These are phyloP conservation scores for Eurotiales sp. DNA, from an alignment of 2,329 filamentous ascomycete species.

Conservation along the genomic window DNA sequence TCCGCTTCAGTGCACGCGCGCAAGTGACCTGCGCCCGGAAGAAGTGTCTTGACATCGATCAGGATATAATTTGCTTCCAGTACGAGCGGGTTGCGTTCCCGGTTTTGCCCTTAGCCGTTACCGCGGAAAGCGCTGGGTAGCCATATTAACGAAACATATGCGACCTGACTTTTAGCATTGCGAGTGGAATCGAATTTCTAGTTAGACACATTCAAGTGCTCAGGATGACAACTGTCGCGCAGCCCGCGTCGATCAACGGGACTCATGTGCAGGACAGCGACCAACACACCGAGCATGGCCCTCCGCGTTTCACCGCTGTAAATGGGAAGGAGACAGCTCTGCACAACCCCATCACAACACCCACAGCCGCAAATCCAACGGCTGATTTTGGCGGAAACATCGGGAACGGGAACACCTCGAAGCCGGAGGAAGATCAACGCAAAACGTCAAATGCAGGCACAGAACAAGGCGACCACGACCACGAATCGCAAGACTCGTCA, in stretches of 20 bases:
- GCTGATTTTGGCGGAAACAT: constrained; percentile 18
- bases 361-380: constrained; percentile 18
- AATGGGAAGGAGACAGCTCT: constrained; percentile 35
- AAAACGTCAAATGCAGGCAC: constrained; percentile 43
- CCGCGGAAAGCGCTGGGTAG: too few relatives aligned
- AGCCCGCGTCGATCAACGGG: constrained; percentile 26
- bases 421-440: constrained; percentile 44
- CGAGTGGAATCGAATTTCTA: too few relatives aligned
- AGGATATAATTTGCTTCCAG: too few relatives aligned
- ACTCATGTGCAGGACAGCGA: constrained; percentile 32
- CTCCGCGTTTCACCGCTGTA: constrained; percentile 45
- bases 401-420: constrained; percentile 19
- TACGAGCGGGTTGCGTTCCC: too few relatives aligned
- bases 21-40: too few relatives aligned
- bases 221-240: constrained; percentile 34
- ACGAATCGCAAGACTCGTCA: constrained; percentile 22
- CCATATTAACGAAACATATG: too few relatives aligned
- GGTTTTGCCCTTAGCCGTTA: too few relatives aligned
- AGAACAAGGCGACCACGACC: constrained; percentile 22
- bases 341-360: constrained; percentile 1
- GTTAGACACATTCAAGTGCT: neutral
- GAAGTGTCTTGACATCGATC: too few relatives aligned
- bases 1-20: too few relatives aligned
- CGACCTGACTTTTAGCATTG: too few relatives aligned
- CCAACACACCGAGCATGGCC: constrained; percentile 38